Base-by-base conservation (phyloP, 1,139 yeast species). In the Pichia norvegensis region DNA sequence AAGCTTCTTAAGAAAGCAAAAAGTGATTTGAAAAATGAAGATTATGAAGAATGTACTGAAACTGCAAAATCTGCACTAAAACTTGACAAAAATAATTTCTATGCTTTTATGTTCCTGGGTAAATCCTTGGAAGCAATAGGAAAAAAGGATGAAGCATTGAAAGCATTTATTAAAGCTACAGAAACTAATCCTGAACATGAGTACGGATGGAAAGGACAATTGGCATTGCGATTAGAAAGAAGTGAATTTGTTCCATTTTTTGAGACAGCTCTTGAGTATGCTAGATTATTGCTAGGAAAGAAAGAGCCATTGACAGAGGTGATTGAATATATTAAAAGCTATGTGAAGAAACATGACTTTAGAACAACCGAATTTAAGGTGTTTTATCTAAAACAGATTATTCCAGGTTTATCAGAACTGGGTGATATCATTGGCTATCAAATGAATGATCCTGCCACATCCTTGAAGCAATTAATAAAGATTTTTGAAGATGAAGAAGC, bases 171-270 rank as follows among this genome's bases (percentile, higher is more conserved):
- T 2, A 63, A 61, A 38, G 96, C 96, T 0, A 73, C 78, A 2
- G 58, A 63, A 4, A 44, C 81, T 1, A 78, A 82, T 33, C 77
- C 81, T 0, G 67, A 68, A 1, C 78, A 80, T 46, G 52, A 79
- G 1, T 62, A 76, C 25, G 95, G 92, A 0, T 88, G 95, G 95
- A 87, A 85, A 60, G 97, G 97, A 0, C 70, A 81, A 50, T 65
- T 79, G 51, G 57, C 67, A 14, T 57, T 76, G 1, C 67, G 67
- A 3, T 68, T 66, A 46, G 57, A 60, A 6, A 58, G 58, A n/a
- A 55, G 64, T 14, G 71, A 78, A 46, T 72, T 66, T 55, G 58
- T 61, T 11, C 58, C 66, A 14, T 75, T 81, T 53, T 81, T 84
- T 57, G 64, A 65, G 1, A 68, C 74, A 7, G 61, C 75, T 40